Base-by-base conservation (phyloP, 164 flowering plant species). In the Stephania yunnanensis region DNA sequence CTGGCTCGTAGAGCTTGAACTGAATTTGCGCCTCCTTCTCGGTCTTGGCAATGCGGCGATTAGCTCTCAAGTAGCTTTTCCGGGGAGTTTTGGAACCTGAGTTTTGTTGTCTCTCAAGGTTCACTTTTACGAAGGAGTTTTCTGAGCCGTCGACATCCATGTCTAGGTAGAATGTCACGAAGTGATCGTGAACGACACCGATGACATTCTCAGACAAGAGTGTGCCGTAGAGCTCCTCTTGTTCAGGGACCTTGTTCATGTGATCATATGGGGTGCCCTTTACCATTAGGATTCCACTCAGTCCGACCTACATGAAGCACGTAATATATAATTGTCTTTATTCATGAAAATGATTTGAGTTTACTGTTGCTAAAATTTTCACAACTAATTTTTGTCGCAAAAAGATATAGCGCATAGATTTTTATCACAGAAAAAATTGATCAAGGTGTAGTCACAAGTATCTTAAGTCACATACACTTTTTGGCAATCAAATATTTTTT, bases 111-210 rank as follows among this genome's bases (percentile, higher is more conserved):
- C 81, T 84, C 52, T 78, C 72, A 36, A 95, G 75, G n/a, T 95
- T 76, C 7, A 95, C 96, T 45, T 91, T 86, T 4, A 89, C 92
- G 55, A 95, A 95, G 65, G 99, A 93, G 75, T 95, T 92, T 13
- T 95, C 84, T 0, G 90, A 42, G 75, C 87, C 91, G 29, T 95
- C 98, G 11, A 95, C 77, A 78, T 95, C 99, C 96, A 95, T 89
- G 83, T 95, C 98, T 1, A 95, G 88, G 78, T 89, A 75, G 78
- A 91, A 95, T 8, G 92, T 92, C 78, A 95, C 65, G 82, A 76
- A 95, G 77, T 93, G 99, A 71, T 95, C 98, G 29, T 95, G 99
- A 78, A 93, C 84, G 10, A 95, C 92, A 0, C 99, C 99, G 15
- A 95, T 87, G 3, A 93, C 86, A 29, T 95, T 92, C 82, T 95